Percentiles rank a stretch among this genome's conserved stretches.
phyloP scores from a whole-genome alignment of 2,329 filamentous ascomycete genomes.

The Cercospora sp. region DNA sequence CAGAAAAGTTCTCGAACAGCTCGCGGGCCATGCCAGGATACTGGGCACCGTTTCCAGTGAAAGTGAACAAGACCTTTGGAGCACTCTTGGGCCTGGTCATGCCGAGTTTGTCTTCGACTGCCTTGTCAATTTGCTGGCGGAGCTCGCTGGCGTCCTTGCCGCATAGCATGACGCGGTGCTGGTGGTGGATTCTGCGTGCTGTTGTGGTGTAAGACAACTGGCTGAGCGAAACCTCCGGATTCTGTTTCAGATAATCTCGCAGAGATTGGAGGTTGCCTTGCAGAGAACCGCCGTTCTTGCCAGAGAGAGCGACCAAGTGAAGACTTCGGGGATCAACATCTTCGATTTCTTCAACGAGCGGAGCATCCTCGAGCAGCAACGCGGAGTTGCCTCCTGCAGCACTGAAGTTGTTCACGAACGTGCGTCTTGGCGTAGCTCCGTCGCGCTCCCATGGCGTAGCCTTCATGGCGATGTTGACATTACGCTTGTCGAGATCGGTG shows the following conservation, averaged over 20 bases:
- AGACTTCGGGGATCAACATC: background rate
- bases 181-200: conserved; percentile 36
- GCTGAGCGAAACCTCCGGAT: background rate
- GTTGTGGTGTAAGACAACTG: conserved; percentile 30
- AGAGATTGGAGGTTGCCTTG: conserved; percentile 15
- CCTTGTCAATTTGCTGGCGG: conserved; percentile 28
- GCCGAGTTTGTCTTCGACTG: background rate
- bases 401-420: conserved; percentile 42
- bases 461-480: background rate
- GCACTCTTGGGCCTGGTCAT: background rate
- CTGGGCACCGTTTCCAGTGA: conserved; percentile 43
- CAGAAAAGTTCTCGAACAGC: background rate
- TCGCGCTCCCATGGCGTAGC: background rate
- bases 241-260: conserved; percentile 4
- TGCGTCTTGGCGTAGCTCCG: background rate
- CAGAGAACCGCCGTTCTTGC: conserved; percentile 28
- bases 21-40: conserved; percentile 32
- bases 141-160: conserved; percentile 14
- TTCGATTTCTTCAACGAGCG: conserved; percentile 1
- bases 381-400: conserved; percentile 43
- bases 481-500: background rate
- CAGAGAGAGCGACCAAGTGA: conserved; percentile 27
- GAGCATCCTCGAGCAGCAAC: conserved; percentile 34
- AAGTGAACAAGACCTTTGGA: conserved; percentile 41
- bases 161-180: conserved; percentile 45